phyloP scores from a whole-genome alignment of 1,284 basidiomycete species.

The Cystobasidium pallidum region DNA sequence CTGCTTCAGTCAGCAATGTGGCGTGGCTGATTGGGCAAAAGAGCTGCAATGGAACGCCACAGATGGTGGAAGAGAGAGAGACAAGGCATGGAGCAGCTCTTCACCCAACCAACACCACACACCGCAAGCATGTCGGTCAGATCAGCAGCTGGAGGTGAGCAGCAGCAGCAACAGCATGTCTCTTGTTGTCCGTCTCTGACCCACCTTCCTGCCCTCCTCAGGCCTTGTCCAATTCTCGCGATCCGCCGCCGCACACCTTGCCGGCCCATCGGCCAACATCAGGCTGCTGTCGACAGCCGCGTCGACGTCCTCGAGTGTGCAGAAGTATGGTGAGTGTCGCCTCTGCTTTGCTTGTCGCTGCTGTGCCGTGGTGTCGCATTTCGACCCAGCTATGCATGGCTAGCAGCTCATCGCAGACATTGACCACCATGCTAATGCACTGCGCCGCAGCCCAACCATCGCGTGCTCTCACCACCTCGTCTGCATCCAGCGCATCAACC shows the following conservation, averaged over 20 bases:
- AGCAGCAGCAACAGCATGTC: neutral
- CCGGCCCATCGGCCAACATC: slow-evolving; percentile 23
- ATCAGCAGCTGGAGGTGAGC: slow-evolving; percentile 25
- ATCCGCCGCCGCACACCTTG: slow-evolving; percentile 24
- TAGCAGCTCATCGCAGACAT: no score
- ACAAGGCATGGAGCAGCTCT: neutral
- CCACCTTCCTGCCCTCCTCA: neutral
- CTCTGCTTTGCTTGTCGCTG: neutral
- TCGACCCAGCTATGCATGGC: no score
- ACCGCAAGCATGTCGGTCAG: slow-evolving; percentile 13
- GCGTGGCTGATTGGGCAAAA: slow-evolving; percentile 11
- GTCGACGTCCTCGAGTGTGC: slow-evolving; percentile 22
- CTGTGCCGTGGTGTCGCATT: no score
- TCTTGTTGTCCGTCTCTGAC: neutral
- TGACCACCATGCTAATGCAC: no score
- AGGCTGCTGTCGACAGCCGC: slow-evolving; percentile 29
- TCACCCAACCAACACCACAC: neutral
- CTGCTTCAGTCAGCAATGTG: slow-evolving; percentile 8
- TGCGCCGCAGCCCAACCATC: slow-evolving; percentile 15
- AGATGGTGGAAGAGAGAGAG: neutral
- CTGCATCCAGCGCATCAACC: slow-evolving; percentile 1
- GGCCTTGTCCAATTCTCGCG: slow-evolving; percentile 31
- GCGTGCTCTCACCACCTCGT: slow-evolving; percentile 14
- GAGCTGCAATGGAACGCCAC: neutral
- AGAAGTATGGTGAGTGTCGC: slow-evolving; percentile 26